phyloP scores from a whole-genome alignment of 2,329 filamentous ascomycete genomes.

The Magnaporthiopsis incrustans region DNA sequence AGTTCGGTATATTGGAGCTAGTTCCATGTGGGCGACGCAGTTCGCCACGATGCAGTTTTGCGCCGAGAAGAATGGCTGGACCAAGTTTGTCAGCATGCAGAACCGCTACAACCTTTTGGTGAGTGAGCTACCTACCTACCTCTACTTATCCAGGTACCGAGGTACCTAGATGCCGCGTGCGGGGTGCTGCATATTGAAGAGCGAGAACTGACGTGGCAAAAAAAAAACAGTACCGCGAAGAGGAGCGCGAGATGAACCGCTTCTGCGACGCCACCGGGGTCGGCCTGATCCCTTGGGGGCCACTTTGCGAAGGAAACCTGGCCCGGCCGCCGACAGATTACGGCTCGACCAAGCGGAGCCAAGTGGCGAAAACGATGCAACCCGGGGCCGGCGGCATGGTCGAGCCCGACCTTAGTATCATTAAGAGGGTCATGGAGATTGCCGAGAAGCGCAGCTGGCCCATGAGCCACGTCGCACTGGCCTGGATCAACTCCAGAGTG shows the following conservation, averaged over 20 bases:
- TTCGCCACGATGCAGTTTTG: slow-evolving; percentile 38
- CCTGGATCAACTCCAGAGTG: slow-evolving; percentile 50
- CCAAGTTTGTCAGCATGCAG: slow-evolving; percentile 48
- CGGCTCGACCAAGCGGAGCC: slow-evolving; percentile 10
- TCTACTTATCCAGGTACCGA: no score
- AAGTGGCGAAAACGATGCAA: slow-evolving; percentile 6
- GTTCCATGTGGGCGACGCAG: slow-evolving; percentile 34
- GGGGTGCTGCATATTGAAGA: no score
- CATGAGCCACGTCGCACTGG: slow-evolving; percentile 46
- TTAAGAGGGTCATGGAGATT: slow-evolving; percentile 14
- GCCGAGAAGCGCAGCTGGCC: slow-evolving; percentile 12
- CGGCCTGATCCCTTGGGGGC: slow-evolving; percentile 30
- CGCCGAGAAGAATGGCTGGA: slow-evolving; percentile 44
- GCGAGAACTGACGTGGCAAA: not conserved
- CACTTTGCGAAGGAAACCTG: slow-evolving; percentile 23
- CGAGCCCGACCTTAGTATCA: slow-evolving; percentile 17
- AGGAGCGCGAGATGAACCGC: slow-evolving; percentile 34
- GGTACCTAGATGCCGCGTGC: no score
- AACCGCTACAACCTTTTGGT: slow-evolving; percentile 39
- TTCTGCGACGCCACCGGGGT: slow-evolving; percentile 25
- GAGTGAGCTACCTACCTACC: not conserved
- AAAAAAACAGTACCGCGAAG: slow-evolving; percentile 39
- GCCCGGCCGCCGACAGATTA: slow-evolving; percentile 18
- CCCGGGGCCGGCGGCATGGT: slow-evolving; percentile 14
- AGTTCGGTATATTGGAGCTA: slow-evolving; percentile 38